A percentile compares a stretch with the other conserved stretches of the same genome.
phyloP scores from a whole-genome alignment of 2,329 filamentous ascomycete species.

The Colletotrichum shisoi region DNA sequence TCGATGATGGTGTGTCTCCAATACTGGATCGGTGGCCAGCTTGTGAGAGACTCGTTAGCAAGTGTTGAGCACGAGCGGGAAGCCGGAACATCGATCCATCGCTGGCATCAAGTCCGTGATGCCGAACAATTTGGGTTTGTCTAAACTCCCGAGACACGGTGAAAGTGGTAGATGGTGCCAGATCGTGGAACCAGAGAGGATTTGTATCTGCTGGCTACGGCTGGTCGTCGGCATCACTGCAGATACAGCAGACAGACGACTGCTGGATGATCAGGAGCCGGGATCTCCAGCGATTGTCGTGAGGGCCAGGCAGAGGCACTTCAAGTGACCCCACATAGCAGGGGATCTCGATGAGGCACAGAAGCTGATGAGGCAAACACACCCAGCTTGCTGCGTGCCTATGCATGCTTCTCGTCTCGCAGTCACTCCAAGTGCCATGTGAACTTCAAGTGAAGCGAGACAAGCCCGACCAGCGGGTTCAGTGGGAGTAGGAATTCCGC shows the following conservation, averaged over 20 bases:
- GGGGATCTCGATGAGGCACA: background rate
- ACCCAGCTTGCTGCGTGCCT: no score
- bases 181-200: no score
- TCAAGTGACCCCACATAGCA: background rate
- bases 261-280: slow-evolving; percentile 12
- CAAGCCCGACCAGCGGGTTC: background rate
- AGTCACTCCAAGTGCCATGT: background rate
- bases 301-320: background rate
- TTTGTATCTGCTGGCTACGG: background rate
- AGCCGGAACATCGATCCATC: background rate
- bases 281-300: slow-evolving; percentile 21
- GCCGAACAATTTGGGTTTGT: background rate
- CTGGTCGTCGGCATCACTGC: background rate
- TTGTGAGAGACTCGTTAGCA: background rate
- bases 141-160: background rate
- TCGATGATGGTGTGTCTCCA: no score
- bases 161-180: background rate
- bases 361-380: no score
- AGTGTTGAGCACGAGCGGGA: background rate
- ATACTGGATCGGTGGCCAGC: background rate
- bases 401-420: background rate
- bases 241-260: background rate
- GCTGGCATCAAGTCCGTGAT: background rate
- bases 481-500: background rate
- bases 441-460: no score